Percentiles rank a stretch among this genome's conserved stretches.
These are phyloP conservation scores for Sideroxylon spinosum DNA, from an alignment of 179 eudicot genomes.

Conservation along the genomic window DNA sequence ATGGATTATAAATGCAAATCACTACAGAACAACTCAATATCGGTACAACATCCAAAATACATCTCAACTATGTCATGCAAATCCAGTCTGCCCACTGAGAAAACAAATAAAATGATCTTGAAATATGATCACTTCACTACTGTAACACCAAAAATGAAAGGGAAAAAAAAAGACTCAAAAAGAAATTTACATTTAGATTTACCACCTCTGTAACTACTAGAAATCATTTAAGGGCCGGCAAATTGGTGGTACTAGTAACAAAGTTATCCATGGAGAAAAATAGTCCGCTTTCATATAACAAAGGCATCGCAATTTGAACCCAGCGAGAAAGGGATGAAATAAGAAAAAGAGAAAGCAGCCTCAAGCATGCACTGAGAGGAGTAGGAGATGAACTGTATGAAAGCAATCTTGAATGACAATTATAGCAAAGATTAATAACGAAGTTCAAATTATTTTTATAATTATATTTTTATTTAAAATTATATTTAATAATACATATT, in stretches of 20 bases:
- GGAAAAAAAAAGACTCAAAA: not conserved
- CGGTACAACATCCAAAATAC: not conserved
- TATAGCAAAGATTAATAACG: not conserved
- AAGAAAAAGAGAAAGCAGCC: constrained; percentile 3
- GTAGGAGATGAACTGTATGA: constrained; percentile 2
- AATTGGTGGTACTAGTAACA: constrained; percentile 1
- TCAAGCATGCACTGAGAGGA: constrained; percentile 13
- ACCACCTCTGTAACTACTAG: not conserved
- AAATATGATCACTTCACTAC: constrained; percentile 1
- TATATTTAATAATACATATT: too few species aligned
- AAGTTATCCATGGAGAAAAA: not conserved
- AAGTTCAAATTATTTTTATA: too few species aligned
- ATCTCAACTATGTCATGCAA: not conserved
- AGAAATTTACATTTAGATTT: not conserved
- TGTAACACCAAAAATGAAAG: not conserved
- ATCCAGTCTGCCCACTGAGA: not conserved
- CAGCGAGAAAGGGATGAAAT: not conserved
- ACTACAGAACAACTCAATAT: not conserved
- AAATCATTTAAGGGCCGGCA: not conserved
- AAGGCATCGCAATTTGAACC: not conserved
- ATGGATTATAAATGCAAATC: not conserved
- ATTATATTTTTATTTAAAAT: too few species aligned
- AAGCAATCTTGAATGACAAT: not conserved
- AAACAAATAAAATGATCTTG: not conserved
- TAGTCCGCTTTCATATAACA: not conserved